Conservation (phyloP, 805 yeast genomes). For the Torulaspora delbrueckii region DNA sequence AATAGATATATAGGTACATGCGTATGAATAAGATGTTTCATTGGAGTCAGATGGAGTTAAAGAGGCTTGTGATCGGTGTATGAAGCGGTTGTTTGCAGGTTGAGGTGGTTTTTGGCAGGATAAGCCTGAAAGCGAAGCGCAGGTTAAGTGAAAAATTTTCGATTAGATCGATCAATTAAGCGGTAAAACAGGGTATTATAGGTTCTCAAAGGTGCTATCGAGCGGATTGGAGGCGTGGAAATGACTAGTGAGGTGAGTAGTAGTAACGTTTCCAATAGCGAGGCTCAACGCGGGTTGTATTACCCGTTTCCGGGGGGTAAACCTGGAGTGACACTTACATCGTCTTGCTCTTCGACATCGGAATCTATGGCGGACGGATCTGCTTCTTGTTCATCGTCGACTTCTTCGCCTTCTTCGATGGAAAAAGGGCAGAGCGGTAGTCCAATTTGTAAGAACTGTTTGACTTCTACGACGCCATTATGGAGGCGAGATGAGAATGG, state of each 20-base stretch:
- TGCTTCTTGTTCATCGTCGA: constrained; percentile 6
- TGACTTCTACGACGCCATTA: constrained; percentile 87
- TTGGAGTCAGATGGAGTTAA: neutral
- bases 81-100: neutral
- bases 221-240: neutral
- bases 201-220: neutral
- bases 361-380: neutral
- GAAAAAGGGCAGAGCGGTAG: constrained; percentile 22
- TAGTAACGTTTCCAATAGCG: neutral
- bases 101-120: neutral
- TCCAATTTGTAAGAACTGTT: constrained; percentile 83
- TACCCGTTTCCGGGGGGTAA: constrained; percentile 4
- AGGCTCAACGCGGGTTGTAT: neutral
- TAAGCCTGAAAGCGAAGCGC: constrained; percentile 1
- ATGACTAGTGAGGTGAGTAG: neutral
- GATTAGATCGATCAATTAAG: neutral
- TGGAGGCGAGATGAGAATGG: constrained; percentile 95
- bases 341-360: constrained; percentile 3
- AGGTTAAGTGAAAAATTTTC: constrained; percentile 5
- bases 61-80: neutral
- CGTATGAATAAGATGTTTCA: too few species aligned
- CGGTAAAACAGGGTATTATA: neutral
- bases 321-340: constrained; percentile 2
- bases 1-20: neutral
- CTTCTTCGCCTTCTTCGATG: constrained; percentile 7